Evolutionary conservation across 805 yeast species (phyloP), one percentile per base, ranked within the genome.

Genomic region (Yarrowia bubula): DNA sequence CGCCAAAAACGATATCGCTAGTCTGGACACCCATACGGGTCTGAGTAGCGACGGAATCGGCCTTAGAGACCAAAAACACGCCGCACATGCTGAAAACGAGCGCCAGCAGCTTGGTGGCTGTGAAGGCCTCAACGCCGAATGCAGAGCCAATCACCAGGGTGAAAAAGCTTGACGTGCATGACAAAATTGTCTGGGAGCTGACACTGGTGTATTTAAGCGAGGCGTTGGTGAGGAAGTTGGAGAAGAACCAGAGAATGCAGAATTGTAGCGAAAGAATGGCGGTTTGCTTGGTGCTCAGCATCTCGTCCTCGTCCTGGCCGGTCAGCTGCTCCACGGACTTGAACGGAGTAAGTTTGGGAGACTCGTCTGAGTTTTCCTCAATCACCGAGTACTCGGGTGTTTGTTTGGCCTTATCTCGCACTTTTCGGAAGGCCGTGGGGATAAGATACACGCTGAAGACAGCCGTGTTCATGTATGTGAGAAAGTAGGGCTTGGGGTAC

Each of bases 121-220:
- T 88, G 71, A 93, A 83, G 32, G 75, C 76, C 75, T 93, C 98
- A 1, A 92, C 84, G 35, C 86, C 79, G 66, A 86, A 86, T 31
- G 89, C 68, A 64, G 86, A 84, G 0, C 98, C 98, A 8, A 93
- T 82, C 1, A 92, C 70, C 43, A 95, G 80, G 0, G 99, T 95
- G 83, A 95, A 95, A 73, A 95, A 92, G 8, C 97, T 89, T 5
- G 96, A 88, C 0, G 98, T 92, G 41, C 97, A 89, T 15, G 97
- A 89, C 43, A 95, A 77, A 28, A 95, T 93, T 2, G 98, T 95
- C 71, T 96, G 98, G 13, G 95, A 88, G 1, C 96, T 96, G 18
- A 95, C 99, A 11, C 92, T 86, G 0, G 99, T 95, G 75, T 88
- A 95, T 28, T 88, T 83, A 62, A 95, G 79, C 18, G 96, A 86